Conservation (phyloP, 208 protist genomes). For the Acanthamoeba polyphaga region DNA sequence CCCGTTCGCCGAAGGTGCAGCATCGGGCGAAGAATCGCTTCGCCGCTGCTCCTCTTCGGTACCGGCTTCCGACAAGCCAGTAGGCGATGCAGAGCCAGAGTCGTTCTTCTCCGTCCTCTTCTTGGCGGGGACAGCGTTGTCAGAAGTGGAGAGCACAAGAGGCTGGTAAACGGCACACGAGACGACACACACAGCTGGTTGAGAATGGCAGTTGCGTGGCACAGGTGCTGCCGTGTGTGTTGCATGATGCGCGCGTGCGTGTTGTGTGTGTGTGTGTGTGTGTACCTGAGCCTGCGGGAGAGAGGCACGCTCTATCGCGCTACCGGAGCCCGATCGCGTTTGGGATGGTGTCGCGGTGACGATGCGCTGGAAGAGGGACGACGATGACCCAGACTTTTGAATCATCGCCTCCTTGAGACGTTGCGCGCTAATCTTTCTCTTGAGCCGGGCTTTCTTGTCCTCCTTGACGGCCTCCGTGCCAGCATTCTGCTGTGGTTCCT, state of each 20-base stretch:
- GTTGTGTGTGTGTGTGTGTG: no score
- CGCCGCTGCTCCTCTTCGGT: not conserved
- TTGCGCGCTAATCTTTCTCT: not conserved
- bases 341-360: not conserved
- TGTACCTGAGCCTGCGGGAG: not conserved
- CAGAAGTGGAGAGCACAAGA: no score
- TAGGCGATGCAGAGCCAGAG: no score
- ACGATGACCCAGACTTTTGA: not conserved
- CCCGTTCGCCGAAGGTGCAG: not conserved
- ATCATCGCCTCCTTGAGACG: not conserved
- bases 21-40: slow-evolving; percentile 18
- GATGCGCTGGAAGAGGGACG: slow-evolving; percentile 27
- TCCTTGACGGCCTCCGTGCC: not conserved
- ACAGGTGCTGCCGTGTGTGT: no score
- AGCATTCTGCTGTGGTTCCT: not conserved
- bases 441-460: not conserved
- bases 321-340: not conserved
- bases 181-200: no score
- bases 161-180: no score
- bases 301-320: not conserved
- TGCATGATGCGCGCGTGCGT: no score
- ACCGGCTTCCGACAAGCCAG: no score
- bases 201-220: no score
- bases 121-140: no score
- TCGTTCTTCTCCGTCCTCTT: no score